phyloP scores from a whole-genome alignment of 441 rosid species.

The Erodium chrysanthum region DNA sequence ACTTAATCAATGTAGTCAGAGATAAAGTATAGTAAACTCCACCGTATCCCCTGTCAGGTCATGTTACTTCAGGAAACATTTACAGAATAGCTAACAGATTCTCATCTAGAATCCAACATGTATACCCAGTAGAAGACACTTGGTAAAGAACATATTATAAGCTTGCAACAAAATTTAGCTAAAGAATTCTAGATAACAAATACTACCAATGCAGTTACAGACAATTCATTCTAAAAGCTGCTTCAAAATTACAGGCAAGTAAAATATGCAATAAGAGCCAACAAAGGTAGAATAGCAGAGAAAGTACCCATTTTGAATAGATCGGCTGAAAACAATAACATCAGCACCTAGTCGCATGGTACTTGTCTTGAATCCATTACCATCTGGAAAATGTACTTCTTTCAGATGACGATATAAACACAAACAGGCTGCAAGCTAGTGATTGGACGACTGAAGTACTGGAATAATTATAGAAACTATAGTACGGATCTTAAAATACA shows the following conservation, averaged over 20 bases:
- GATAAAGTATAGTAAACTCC: background rate
- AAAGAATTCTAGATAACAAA: background rate
- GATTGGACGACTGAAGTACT: constrained; percentile 3
- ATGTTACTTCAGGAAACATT: background rate
- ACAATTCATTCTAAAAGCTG: background rate
- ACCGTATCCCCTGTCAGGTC: background rate
- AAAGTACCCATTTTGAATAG: constrained; percentile 49
- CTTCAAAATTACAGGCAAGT: background rate
- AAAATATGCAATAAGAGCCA: background rate
- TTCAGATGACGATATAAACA: constrained; percentile 7
- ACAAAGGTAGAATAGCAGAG: background rate
- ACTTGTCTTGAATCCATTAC: constrained; percentile 98
- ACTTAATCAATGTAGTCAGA: background rate
- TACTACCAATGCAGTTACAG: background rate
- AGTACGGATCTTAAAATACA: background rate
- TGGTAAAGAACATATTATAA: background rate
- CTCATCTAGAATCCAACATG: background rate
- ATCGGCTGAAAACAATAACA: constrained; percentile 66
- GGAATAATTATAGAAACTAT: background rate
- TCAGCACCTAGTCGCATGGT: constrained; percentile 97
- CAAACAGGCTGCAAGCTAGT: background rate
- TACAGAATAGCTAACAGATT: background rate
- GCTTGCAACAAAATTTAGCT: background rate
- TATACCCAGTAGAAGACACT: background rate
- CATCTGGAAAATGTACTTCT: constrained; percentile 45